Conservation (phyloP, 768 basidiomycete genomes). For the Omphalotus guepiniiformis region DNA sequence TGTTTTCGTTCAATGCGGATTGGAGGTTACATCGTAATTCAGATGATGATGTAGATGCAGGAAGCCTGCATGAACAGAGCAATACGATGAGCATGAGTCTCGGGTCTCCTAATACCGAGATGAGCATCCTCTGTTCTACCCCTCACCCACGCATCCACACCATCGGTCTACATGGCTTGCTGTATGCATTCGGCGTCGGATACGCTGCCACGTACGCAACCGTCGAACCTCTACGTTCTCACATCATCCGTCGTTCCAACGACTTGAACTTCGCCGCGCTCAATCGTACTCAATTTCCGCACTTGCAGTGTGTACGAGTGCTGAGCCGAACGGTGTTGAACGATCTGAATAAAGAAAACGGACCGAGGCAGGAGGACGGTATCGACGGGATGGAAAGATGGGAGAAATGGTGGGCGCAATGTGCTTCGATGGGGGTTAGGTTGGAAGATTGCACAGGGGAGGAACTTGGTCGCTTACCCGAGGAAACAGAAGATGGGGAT, state of each 20-base stretch:
- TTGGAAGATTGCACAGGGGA: conserved; percentile 78
- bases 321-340: conserved; percentile 51
- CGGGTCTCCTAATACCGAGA: conserved; percentile 12
- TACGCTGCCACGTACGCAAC: conserved; percentile 39
- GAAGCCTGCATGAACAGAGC: conserved; percentile 13
- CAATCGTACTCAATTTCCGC: conserved; percentile 53
- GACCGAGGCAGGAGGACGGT: conserved; percentile 31
- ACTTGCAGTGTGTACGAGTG: conserved; percentile 53
- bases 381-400: conserved; percentile 43
- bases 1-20: conserved; percentile 72
- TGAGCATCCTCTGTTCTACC: conserved; percentile 21
- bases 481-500: conserved; percentile 22
- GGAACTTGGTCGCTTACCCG: conserved; percentile 49
- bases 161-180: conserved; percentile 67
- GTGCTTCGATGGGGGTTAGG: conserved; percentile 43
- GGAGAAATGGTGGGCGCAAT: conserved; percentile 66
- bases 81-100: conserved; percentile 1
- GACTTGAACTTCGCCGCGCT: conserved; percentile 62
- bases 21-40: conserved; percentile 45
- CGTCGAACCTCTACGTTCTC: conserved; percentile 39
- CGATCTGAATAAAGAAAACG: conserved; percentile 55
- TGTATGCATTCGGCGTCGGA: conserved; percentile 67
- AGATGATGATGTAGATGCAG: conserved; percentile 8
- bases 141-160: conserved; percentile 56
- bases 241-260: conserved; percentile 51